Evolutionary conservation across 2,329 filamentous ascomycete genomes (phyloP), one percentile per base, ranked within the genome.

Genomic region (Purpureocillium lavendulum): DNA sequence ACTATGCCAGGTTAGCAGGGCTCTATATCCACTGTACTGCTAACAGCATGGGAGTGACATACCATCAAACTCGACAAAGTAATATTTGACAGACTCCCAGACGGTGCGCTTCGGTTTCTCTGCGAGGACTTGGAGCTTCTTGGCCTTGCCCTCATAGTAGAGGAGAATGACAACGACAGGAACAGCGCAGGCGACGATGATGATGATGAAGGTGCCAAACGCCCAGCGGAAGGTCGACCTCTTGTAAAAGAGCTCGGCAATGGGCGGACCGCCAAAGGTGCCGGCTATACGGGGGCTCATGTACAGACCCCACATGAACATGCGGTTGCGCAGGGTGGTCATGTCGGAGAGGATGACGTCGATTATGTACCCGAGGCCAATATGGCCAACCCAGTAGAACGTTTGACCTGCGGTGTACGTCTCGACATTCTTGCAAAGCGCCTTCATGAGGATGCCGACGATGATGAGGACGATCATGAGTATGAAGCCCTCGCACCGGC

Each of bases 191-290:
- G 69, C 66, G 4, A 77, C 69, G 13, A 79, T 51, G 42, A 84
- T 74, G 50, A 84, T 79, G 40, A 70, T 65, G 55, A 80, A 84
- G 39, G 72, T 69, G 16, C 78, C 80, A 49, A 80, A 83, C 0
- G 63, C 65, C 66, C 66, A 70, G 14, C 64, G 58, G 49, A 64
- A 69, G 48, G 60, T 62, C 38, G 56, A 44, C 14, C 62, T 40
- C 4, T 51, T 42, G 42, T 60, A 62, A 49, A 68, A 67, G 1
- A 60, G 50, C 18, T 62, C 50, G 2, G 62, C 64, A 33, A 66
- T 64, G 40, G 48, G 50, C 15, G 64, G 63, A 3, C 66, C 66
- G 30, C 66, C 62, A 50, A 69, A 71, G 4, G 61, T 64, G 10
- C 59, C 67, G 18, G 61, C 59, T 40, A 74, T 63, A 28, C 57